phyloP scores from a whole-genome alignment of 768 basidiomycete genomes.

The Pholiota microspora region DNA sequence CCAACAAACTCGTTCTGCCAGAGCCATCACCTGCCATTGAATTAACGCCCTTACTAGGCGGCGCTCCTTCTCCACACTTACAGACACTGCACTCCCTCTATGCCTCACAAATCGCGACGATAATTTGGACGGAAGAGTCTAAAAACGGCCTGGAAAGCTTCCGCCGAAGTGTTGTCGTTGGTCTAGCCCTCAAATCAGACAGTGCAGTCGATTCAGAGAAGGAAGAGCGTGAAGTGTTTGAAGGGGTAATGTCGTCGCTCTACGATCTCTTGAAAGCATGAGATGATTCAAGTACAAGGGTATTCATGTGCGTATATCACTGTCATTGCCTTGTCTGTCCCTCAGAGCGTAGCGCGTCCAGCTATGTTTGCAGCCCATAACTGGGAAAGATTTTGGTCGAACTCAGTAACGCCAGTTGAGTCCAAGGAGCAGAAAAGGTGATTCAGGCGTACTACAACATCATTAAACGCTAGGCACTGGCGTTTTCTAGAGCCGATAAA shows the following conservation, averaged over 20 bases:
- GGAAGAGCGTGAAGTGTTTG: constrained; percentile 43
- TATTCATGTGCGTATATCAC: neutral
- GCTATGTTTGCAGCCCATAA: neutral
- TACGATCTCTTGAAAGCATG: constrained; percentile 29
- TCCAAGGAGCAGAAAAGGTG: neutral
- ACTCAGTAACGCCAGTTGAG: neutral
- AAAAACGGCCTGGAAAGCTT: constrained; percentile 36
- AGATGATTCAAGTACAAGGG: neutral
- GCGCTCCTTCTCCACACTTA: constrained; percentile 63
- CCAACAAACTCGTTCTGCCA: constrained; percentile 43
- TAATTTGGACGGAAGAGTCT: constrained; percentile 67
- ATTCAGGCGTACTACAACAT: neutral
- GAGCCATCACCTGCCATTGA: constrained; percentile 70
- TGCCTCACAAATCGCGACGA: constrained; percentile 81
- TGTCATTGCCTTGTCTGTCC: neutral
- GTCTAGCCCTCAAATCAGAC: constrained; percentile 54
- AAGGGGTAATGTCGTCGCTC: constrained; percentile 48
- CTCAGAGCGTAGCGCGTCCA: neutral
- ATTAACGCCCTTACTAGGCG: constrained; percentile 76
- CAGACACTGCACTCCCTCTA: constrained; percentile 79
- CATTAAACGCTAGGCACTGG: neutral
- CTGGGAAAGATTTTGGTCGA: too few species aligned
- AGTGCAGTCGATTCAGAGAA: constrained; percentile 29
- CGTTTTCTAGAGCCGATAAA: constrained; percentile 44
- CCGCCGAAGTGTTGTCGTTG: constrained; percentile 68